A percentile compares a stretch with the other conserved stretches of the same genome.
These are phyloP conservation scores for Ganoderma resinaceum DNA, from an alignment of 1,284 basidiomycete genomes.

Conservation along the genomic window DNA sequence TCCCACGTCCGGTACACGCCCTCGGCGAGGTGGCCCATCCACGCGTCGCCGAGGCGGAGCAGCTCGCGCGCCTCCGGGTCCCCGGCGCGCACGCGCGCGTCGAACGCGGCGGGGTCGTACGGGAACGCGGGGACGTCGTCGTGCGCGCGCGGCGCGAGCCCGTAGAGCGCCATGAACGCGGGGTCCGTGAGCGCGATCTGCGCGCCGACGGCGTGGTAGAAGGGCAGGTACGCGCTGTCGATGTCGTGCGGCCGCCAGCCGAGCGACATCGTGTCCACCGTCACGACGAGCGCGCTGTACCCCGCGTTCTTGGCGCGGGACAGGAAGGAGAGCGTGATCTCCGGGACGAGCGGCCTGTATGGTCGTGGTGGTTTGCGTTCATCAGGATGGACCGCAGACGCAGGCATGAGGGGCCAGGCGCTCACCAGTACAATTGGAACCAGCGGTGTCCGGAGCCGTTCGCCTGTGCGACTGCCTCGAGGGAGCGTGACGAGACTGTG, in stretches of 20 bases:
- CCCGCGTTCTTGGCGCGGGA: constrained; percentile 61
- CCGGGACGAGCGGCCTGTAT: neutral
- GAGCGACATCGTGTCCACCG: constrained; percentile 66
- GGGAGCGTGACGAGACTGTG: constrained; percentile 69
- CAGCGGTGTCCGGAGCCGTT: constrained; percentile 70
- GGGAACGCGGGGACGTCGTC: constrained; percentile 57
- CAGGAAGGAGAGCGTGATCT: neutral
- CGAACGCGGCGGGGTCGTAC: constrained; percentile 54
- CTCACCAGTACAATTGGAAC: constrained; percentile 82
- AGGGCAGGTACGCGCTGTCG: constrained; percentile 64
- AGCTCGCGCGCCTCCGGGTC: constrained; percentile 50
- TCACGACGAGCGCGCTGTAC: constrained; percentile 71
- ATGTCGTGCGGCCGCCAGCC: constrained; percentile 77
- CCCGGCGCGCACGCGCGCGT: constrained; percentile 47
- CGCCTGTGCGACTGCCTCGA: constrained; percentile 74
- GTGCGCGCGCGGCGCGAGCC: constrained; percentile 47
- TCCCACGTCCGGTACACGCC: constrained; percentile 68
- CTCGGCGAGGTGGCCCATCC: constrained; percentile 62
- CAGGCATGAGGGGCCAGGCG: neutral
- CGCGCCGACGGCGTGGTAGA: constrained; percentile 62
- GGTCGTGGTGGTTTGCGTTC: neutral
- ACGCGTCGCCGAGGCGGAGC: constrained; percentile 54
- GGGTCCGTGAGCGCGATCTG: constrained; percentile 71
- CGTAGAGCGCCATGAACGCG: constrained; percentile 63
- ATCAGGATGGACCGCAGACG: neutral